These are phyloP conservation scores for Fraxinus ornus DNA, from an alignment of 305 asterid genomes.

Conservation along the genomic window DNA sequence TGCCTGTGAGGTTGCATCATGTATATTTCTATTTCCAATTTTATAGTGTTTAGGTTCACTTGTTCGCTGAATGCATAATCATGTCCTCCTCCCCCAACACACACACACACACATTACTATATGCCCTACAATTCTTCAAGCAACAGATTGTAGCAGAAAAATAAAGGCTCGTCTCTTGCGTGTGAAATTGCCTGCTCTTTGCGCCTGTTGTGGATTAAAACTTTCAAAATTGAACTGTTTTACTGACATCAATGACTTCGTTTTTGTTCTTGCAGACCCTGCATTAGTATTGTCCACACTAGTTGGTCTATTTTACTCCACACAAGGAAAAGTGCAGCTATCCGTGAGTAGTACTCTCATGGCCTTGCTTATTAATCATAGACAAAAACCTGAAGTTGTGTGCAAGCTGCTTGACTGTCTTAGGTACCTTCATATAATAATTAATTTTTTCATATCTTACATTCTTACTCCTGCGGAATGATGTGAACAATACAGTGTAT, in stretches of 20 bases:
- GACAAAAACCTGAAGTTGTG: constrained; percentile 64
- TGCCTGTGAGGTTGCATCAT: background rate
- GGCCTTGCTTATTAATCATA: constrained; percentile 60
- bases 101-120: background rate
- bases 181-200: constrained; percentile 12
- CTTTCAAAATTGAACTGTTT: constrained; percentile 3
- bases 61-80: background rate
- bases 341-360: constrained; percentile 47
- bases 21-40: background rate
- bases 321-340: constrained; percentile 41
- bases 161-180: constrained; percentile 1
- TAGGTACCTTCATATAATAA: constrained; percentile 43
- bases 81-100: background rate
- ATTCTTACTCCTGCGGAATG: constrained; percentile 7
- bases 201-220: constrained; percentile 4
- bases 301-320: constrained; percentile 58
- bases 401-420: constrained; percentile 78
- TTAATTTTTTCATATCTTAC: background rate
- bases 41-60: background rate
- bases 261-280: constrained; percentile 59
- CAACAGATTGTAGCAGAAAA: background rate
- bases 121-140: background rate
- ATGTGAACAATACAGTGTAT: background rate
- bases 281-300: constrained; percentile 60
- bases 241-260: constrained; percentile 4